Conservation (phyloP, 306 rosid species). For the Macrotyloma uniflorum region DNA sequence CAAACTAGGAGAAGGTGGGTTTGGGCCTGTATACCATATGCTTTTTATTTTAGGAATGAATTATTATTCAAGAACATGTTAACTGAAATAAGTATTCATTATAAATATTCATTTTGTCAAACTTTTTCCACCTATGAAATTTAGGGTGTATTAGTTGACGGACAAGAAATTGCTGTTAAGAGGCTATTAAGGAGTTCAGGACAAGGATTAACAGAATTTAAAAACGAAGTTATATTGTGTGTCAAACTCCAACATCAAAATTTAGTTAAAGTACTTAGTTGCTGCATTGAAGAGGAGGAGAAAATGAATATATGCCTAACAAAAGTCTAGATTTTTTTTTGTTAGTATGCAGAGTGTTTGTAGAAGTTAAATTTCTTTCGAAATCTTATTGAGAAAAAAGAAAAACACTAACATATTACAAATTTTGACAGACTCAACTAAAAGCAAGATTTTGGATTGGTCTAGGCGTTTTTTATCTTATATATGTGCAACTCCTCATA, state of each 20-base stretch:
- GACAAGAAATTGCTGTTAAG: constrained; percentile 32
- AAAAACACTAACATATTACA: not conserved
- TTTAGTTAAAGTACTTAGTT: constrained; percentile 38
- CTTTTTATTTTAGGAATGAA: not conserved
- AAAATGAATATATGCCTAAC: constrained; percentile 43
- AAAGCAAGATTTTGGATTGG: constrained; percentile 31
- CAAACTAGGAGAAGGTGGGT: constrained; percentile 63
- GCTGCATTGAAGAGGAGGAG: constrained; percentile 20
- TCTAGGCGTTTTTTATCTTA: constrained; percentile 27
- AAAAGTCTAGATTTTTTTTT: constrained; percentile 50
- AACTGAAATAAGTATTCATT: not conserved
- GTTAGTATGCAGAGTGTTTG: constrained; percentile 2
- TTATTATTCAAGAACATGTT: not conserved
- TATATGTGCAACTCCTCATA: constrained; percentile 34
- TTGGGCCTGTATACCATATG: constrained; percentile 50
- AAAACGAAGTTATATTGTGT: constrained; percentile 19
- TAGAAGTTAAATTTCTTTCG: not conserved
- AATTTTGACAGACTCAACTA: constrained; percentile 2
- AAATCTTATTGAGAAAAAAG: not conserved
- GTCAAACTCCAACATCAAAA: constrained; percentile 34
- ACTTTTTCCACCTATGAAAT: not conserved
- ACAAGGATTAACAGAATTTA: constrained; percentile 34
- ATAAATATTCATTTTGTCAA: not conserved
- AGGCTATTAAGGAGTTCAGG: not conserved
- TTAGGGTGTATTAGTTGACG: not conserved